Percentiles rank a stretch among this genome's conserved stretches.
phyloP scores from a whole-genome alignment of 768 basidiomycete genomes.

The Rubroboletus satanas region DNA sequence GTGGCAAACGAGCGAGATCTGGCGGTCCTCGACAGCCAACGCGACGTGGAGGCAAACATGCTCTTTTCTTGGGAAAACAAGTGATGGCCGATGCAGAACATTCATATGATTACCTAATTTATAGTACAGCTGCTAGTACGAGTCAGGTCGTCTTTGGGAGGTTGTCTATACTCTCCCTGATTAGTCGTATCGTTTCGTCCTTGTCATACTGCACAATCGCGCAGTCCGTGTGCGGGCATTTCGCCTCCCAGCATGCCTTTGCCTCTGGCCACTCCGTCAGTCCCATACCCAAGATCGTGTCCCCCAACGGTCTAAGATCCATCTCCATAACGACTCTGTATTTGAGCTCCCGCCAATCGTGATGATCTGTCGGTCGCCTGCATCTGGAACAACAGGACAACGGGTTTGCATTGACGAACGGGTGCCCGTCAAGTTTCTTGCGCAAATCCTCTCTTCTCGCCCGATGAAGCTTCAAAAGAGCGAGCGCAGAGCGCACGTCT shows the following conservation, averaged over 20 bases:
- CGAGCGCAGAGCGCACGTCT: slow-evolving; percentile 47
- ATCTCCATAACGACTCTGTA: slow-evolving; percentile 53
- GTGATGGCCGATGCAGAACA: background rate
- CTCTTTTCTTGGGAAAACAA: background rate
- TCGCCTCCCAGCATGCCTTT: slow-evolving; percentile 57
- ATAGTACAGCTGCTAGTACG: background rate
- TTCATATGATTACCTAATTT: slow-evolving; percentile 13
- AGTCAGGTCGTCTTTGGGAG: slow-evolving; percentile 37
- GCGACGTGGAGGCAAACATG: slow-evolving; percentile 17
- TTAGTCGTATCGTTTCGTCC: slow-evolving; percentile 48
- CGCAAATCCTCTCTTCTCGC: slow-evolving; percentile 47
- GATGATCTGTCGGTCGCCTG: slow-evolving; percentile 46
- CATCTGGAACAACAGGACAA: slow-evolving; percentile 45
- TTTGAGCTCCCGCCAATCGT: slow-evolving; percentile 64
- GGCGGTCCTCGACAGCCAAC: slow-evolving; percentile 15
- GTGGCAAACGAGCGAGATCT: slow-evolving; percentile 23
- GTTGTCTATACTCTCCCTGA: slow-evolving; percentile 50
- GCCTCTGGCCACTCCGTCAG: slow-evolving; percentile 55
- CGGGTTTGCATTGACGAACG: slow-evolving; percentile 52
- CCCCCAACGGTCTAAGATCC: slow-evolving; percentile 55
- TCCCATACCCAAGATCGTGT: slow-evolving; percentile 49
- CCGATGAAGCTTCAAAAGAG: slow-evolving; percentile 54
- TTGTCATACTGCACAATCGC: slow-evolving; percentile 53
- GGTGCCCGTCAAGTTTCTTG: slow-evolving; percentile 48
- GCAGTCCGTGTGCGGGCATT: slow-evolving; percentile 46